Conservation (phyloP, 2,329 filamentous ascomycete genomes). For the Clarireedia homoeocarpa region DNA sequence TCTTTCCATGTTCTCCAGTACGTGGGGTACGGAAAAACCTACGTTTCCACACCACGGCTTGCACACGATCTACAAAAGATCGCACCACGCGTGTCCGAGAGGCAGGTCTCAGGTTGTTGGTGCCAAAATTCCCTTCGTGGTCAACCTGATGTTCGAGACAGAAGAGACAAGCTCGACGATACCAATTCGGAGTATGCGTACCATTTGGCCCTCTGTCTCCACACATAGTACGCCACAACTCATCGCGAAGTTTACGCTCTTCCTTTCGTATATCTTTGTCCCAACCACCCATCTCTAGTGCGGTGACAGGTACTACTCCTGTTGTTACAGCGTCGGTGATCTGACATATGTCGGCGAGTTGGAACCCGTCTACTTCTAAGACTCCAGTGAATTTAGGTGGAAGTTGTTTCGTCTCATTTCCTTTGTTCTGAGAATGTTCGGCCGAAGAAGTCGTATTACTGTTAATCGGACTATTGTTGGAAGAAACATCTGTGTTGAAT, state of each 20-base stretch:
- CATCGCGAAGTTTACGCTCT: conserved; percentile 1
- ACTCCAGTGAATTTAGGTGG: conserved; percentile 6
- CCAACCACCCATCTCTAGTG: conserved; percentile 12
- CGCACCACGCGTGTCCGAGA: conserved; percentile 1
- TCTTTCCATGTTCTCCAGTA: not conserved
- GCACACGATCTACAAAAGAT: conserved; percentile 13
- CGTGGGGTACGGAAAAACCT: conserved; percentile 9
- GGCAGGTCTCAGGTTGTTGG: conserved; percentile 5
- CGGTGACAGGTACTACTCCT: conserved; percentile 9
- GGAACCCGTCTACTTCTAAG: conserved; percentile 11
- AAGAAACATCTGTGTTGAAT: not conserved
- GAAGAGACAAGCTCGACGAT: conserved; percentile 14
- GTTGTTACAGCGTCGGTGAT: conserved; percentile 2
- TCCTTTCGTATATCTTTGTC: not conserved
- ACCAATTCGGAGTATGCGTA: conserved; percentile 15
- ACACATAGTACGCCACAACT: conserved; percentile 18
- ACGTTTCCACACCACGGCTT: conserved; percentile 13
- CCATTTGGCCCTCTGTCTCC: conserved; percentile 17
- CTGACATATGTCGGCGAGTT: conserved; percentile 4
- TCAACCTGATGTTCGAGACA: conserved; percentile 6
- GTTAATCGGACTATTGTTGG: not conserved
- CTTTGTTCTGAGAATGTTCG: not conserved
- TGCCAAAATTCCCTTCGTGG: conserved; percentile 10
- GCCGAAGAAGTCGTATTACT: not conserved
- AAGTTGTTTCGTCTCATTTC: not conserved